Conservation (phyloP, 805 yeast genomes). For the Yamadazyma scolyti region DNA sequence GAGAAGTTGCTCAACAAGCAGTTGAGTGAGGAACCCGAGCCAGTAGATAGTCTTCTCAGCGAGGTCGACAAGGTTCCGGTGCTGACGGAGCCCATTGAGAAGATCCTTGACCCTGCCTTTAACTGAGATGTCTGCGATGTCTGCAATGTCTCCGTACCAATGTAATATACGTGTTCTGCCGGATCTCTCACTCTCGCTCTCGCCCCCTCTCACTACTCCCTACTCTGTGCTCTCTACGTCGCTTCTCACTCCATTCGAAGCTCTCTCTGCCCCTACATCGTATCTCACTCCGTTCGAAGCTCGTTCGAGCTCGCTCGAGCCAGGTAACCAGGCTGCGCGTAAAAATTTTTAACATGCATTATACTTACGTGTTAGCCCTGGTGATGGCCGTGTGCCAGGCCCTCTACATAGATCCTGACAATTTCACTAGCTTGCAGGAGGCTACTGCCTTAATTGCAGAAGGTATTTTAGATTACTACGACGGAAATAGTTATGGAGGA, state of each 20-base stretch:
- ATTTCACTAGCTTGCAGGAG: conserved; percentile 42
- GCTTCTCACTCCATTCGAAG: no score
- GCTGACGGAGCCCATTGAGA: no score
- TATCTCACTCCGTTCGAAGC: no score
- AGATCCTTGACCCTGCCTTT: conserved; percentile 19
- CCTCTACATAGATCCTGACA: conserved; percentile 14
- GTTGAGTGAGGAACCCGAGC: conserved; percentile 6
- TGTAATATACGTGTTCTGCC: no score
- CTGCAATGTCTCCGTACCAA: no score
- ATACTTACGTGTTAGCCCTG: neutral
- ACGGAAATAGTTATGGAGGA: conserved; percentile 65
- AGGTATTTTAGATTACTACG: conserved; percentile 82
- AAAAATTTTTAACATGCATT: neutral
- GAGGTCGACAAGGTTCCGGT: conserved; percentile 9
- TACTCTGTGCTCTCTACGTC: no score
- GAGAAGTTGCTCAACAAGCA: conserved; percentile 6
- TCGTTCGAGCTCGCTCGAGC: neutral
- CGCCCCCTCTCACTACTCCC: no score
- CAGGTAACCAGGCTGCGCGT: neutral
- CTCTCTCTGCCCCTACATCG: no score
- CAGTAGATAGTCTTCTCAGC: conserved; percentile 4
- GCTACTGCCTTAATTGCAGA: conserved; percentile 60
- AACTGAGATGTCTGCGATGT: no score
- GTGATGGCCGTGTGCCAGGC: neutral
- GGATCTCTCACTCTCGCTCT: no score